Evolutionary conservation across 2,329 filamentous ascomycete species (phyloP), one percentile per base, ranked within the genome.

Genomic region (Sphaerulina populicola): DNA sequence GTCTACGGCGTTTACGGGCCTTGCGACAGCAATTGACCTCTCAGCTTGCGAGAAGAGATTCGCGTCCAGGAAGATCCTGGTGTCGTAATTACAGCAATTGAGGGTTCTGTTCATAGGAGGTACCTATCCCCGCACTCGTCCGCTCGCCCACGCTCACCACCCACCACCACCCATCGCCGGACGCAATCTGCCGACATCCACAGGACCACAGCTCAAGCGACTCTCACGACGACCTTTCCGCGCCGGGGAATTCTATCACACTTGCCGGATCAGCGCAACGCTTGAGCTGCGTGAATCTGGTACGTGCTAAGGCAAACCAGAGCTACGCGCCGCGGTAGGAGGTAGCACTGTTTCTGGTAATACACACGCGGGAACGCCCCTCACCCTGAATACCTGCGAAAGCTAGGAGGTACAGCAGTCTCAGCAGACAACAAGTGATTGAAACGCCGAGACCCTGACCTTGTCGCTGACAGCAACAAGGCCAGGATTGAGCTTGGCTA

Each of bases 401-500:
- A 48, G 38, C 46, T 48, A 42, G n/a, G n/a, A n/a, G n/a, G n/a
- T n/a, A n/a, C n/a, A n/a, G n/a, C n/a, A n/a, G n/a, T n/a, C n/a
- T n/a, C 46, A 31, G 29, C 46, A 48, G 23, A 35, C 46, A 38
- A 48, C 23, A 27, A 27, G 12, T 42, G 46, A 29, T 48, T 14
- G 37, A 11, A 40, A n/a, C 8, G 23, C 49, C 52, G 48, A 27
- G 39, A 54, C 56, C 58, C 58, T 54, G 55, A 58, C 56, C 57
- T 58, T 56, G 56, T 51, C 47, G 55, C 52, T 51, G 45, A 53
- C 52, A 46, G 52, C 54, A 53, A 53, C 55, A 55, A 45, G 48
- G 57, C 54, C 54, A 44, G 52, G 53, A 51, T 58, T 43, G 51
- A 58, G 52, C 49, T 53, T 52, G 45, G 29, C 51, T 49, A 53